Conservation (phyloP, 768 basidiomycete species). For the Tricholoma matsutake region DNA sequence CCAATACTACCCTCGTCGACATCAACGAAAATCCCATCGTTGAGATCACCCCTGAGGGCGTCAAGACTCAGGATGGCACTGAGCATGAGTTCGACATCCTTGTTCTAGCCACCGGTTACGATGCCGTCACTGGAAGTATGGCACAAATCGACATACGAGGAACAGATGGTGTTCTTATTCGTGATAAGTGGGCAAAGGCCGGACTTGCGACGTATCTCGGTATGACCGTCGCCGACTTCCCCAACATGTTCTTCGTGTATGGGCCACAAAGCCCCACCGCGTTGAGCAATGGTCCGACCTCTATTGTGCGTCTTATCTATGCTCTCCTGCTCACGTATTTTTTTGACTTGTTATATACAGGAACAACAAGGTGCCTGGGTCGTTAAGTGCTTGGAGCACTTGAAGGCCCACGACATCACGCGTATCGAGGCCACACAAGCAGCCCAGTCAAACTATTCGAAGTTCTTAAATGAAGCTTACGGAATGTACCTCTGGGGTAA, state of each 20-base stretch:
- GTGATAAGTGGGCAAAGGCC: constrained; percentile 12
- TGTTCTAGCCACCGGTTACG: constrained; percentile 15
- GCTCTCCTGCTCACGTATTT: background rate
- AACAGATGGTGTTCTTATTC: constrained; percentile 7
- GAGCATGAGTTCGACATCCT: constrained; percentile 13
- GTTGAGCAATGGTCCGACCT: constrained; percentile 13
- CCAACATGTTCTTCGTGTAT: constrained; percentile 17
- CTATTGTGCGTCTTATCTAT: constrained; percentile 6
- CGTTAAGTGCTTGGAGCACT: constrained; percentile 8
- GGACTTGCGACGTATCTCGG: constrained; percentile 12
- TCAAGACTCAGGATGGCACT: constrained; percentile 8
- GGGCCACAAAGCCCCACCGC: constrained; percentile 13
- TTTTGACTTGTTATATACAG: background rate
- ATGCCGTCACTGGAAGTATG: constrained; percentile 9
- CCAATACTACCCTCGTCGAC: constrained; percentile 12
- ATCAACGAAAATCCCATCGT: constrained; percentile 8
- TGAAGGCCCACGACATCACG: constrained; percentile 2
- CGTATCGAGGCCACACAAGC: constrained; percentile 2
- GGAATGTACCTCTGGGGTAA: background rate
- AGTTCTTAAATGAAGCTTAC: background rate
- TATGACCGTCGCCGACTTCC: constrained; percentile 8
- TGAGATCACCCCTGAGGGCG: constrained; percentile 6
- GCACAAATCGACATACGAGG: constrained; percentile 11
- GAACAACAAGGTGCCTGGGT: constrained; percentile 17
- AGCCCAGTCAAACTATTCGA: constrained; percentile 1